Conservation (phyloP, 768 basidiomycete genomes). For the Dioszegia aurantiaca region DNA sequence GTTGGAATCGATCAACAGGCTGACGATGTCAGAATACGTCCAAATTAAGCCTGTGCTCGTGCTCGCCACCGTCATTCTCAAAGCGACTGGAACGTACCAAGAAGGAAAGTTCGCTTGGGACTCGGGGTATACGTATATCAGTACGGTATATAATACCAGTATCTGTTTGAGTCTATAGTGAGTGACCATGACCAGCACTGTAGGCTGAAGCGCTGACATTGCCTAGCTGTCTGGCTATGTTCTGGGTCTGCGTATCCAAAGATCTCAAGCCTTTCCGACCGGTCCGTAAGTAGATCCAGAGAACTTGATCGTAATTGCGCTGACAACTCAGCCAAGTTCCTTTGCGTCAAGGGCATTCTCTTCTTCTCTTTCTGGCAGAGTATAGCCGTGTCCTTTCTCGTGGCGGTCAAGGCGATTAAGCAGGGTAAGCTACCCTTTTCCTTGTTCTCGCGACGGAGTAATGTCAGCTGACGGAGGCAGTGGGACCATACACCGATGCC, state of each 20-base stretch:
- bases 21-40: slow-evolving; percentile 75
- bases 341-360: slow-evolving; percentile 96
- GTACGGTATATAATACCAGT: slow-evolving; percentile 60
- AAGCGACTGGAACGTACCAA: slow-evolving; percentile 78
- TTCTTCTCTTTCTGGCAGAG: slow-evolving; percentile 99
- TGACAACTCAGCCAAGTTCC: slow-evolving; percentile 72
- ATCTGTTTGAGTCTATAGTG: slow-evolving; percentile 57
- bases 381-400: slow-evolving; percentile 79
- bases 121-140: slow-evolving; percentile 89
- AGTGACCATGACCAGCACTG: slow-evolving; percentile 54
- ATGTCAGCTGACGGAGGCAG: slow-evolving; percentile 19
- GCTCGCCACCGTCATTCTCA: slow-evolving; percentile 75
- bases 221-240: slow-evolving; percentile 76
- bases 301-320: neutral
- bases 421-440: slow-evolving; percentile 57
- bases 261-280: slow-evolving; percentile 78
- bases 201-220: slow-evolving; percentile 1
- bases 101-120: slow-evolving; percentile 81
- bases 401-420: slow-evolving; percentile 71
- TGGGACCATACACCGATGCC: slow-evolving; percentile 81
- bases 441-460: no score
- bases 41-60: slow-evolving; percentile 92
- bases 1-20: slow-evolving; percentile 57
- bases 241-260: slow-evolving; percentile 87
- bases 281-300: slow-evolving; percentile 42